These are phyloP conservation scores for Podochytrium sp. DNA, from an alignment of 192 early-diverging fungal genomes.

Conservation along the genomic window DNA sequence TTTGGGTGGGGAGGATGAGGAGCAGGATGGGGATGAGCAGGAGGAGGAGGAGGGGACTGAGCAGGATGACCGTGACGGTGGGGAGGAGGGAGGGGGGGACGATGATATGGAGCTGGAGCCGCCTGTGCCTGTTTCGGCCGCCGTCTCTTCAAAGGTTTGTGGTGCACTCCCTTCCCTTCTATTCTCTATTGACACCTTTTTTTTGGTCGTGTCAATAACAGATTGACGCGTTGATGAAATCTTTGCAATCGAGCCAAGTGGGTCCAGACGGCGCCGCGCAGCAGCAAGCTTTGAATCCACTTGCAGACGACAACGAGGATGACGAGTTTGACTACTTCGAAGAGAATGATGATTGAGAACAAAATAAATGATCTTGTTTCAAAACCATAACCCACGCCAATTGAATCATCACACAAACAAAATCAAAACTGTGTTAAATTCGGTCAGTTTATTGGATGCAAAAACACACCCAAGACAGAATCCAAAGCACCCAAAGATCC, in stretches of 20 bases:
- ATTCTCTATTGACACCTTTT: neutral
- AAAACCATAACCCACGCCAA: too few relatives aligned
- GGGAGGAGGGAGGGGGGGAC: slow-evolving; percentile 27
- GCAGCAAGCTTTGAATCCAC: neutral
- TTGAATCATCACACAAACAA: too few relatives aligned
- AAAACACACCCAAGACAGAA: too few relatives aligned
- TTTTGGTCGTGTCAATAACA: neutral
- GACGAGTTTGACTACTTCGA: slow-evolving; percentile 31
- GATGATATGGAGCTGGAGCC: slow-evolving; percentile 6
- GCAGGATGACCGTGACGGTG: neutral
- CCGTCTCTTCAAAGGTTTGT: slow-evolving; percentile 9
- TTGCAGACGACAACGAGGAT: slow-evolving; percentile 4
- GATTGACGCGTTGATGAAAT: slow-evolving; percentile 24
- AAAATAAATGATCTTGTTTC: too few relatives aligned
- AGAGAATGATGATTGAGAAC: slow-evolving; percentile 6
- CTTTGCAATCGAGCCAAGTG: slow-evolving; percentile 9
- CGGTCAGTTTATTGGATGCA: too few relatives aligned
- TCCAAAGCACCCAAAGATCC: too few relatives aligned
- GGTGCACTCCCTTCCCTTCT: neutral
- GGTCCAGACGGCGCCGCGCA: neutral
- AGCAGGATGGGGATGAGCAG: slow-evolving; percentile 20
- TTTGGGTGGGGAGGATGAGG: slow-evolving; percentile 12
- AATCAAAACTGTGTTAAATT: too few relatives aligned
- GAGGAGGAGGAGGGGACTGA: neutral
- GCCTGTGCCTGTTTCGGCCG: neutral